phyloP scores from a whole-genome alignment of 768 basidiomycete genomes.

The Mycena filopes region DNA sequence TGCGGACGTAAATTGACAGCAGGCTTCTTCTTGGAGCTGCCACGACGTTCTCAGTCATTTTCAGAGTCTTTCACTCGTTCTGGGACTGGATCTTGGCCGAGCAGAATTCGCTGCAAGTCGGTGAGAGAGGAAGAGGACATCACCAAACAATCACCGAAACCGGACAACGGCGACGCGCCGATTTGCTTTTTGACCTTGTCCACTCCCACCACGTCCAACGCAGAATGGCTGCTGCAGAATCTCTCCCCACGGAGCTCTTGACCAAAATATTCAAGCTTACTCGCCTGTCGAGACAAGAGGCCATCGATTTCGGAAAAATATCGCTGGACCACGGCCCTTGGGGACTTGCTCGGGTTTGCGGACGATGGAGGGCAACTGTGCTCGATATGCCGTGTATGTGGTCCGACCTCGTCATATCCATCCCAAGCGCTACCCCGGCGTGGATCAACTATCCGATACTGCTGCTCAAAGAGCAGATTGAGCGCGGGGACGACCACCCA shows the following conservation, averaged over 20 bases:
- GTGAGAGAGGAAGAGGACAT: too few species aligned
- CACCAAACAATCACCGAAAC: too few species aligned
- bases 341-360: slow-evolving; percentile 12
- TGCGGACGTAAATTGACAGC: too few species aligned
- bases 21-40: too few species aligned
- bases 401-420: slow-evolving; percentile 2
- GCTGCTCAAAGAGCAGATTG: neutral
- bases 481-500: neutral
- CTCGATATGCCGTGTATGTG: slow-evolving; percentile 8
- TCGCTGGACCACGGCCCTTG: neutral
- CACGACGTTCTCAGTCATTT: too few species aligned
- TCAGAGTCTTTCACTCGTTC: too few species aligned
- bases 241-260: slow-evolving; percentile 1
- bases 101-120: too few species aligned
- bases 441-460: slow-evolving; percentile 1
- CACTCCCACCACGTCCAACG: neutral
- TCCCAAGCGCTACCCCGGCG: neutral
- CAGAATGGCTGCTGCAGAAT: neutral
- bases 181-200: too few species aligned
- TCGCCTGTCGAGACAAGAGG: neutral
- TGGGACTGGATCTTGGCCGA: too few species aligned
- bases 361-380: slow-evolving; percentile 14
- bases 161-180: too few species aligned
- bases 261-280: slow-evolving; percentile 10
- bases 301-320: neutral